Conservation (phyloP, 2,329 filamentous ascomycete genomes). For the Xylariaceae sp. region DNA sequence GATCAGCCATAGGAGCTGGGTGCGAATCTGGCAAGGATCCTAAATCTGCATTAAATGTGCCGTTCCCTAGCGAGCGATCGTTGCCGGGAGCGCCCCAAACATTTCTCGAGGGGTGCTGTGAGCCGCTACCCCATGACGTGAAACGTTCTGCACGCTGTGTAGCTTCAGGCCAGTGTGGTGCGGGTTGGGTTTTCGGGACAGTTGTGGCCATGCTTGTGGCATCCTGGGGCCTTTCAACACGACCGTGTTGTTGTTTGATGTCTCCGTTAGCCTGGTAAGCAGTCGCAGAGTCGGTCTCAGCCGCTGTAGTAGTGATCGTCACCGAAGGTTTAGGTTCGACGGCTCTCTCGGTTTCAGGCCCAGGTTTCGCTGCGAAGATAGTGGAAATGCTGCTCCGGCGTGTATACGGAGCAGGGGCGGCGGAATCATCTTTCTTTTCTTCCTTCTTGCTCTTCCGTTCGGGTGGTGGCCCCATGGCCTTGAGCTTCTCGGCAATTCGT, state of each 20-base stretch:
- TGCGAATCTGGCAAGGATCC: slow-evolving; percentile 50
- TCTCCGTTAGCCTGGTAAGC: slow-evolving; percentile 39
- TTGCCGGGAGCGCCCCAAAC: slow-evolving; percentile 77
- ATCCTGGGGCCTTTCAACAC: slow-evolving; percentile 18
- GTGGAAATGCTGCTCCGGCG: slow-evolving; percentile 29
- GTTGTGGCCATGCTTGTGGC: slow-evolving; percentile 14
- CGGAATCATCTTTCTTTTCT: slow-evolving; percentile 39
- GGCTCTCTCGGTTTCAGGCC: slow-evolving; percentile 27
- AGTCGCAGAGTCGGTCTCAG: background rate
- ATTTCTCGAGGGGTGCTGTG: slow-evolving; percentile 55
- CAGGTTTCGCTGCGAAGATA: slow-evolving; percentile 25
- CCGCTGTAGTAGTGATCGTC: background rate
- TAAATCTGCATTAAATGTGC: slow-evolving; percentile 70
- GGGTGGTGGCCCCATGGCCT: slow-evolving; percentile 67
- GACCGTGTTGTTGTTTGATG: slow-evolving; percentile 34
- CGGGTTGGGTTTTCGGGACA: slow-evolving; percentile 37
- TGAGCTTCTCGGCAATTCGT: slow-evolving; percentile 72
- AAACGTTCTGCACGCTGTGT: slow-evolving; percentile 47
- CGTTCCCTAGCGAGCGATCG: slow-evolving; percentile 74
- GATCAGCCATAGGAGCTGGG: slow-evolving; percentile 38
- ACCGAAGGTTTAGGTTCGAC: slow-evolving; percentile 36
- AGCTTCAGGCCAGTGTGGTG: slow-evolving; percentile 33
- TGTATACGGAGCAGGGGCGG: slow-evolving; percentile 5
- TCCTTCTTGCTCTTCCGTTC: slow-evolving; percentile 65
- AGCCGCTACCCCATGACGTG: slow-evolving; percentile 51